Evolutionary conservation across 495 filamentous ascomycete species (phyloP), one percentile per base, ranked within the genome.

Genomic region (Penicillium daleae): DNA sequence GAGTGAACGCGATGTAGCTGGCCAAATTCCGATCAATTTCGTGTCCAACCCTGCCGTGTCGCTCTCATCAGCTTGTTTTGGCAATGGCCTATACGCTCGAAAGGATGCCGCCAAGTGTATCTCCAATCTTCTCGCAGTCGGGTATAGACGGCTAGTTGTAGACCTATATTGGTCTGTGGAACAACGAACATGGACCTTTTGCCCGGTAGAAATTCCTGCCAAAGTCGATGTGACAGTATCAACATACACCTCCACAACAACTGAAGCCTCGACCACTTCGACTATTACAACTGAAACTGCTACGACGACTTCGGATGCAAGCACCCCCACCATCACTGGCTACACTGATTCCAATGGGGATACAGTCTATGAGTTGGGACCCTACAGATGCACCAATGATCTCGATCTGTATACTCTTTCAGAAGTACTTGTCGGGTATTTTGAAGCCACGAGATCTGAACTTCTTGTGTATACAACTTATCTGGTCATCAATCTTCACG

Each of bases 91-190:
- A 24, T 88, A 83, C 68, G 81, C 83, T 56, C 72, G 78, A 64
- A 64, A 66, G 9, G 70, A 72, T 5, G 80, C 80, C 7, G 74
- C 71, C 17, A 74, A 76, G 66, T 90, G 87, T 67, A 66, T 89
- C 19, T 88, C 86, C 4, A 88, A 87, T 66, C 74, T 90, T 2
- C 76, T 90, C 3, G 79, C 83, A 1, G 72, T 80, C 9, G 86
- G 84, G n/a, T 89, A 84, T 60, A 77, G 80, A 32, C 78, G 84
- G 54, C 81, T 89, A 32, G 69, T 83, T 33, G 68, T 88, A n/a
- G 87, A 90, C 67, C 57, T 89, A 6, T 90, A 87, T 66, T 90
- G 87, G 87, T 88, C 87, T 57, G 58, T 75, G 19, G 74, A 69
- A 29, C 74, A 78, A 32, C 74, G 72, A 24, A 57, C 74, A 31